Percentiles rank a stretch among this genome's conserved stretches.
Evolutionary conservation across 2,329 filamentous ascomycete genomes (phyloP).

Genomic region (Phialemoniopsis sp.): DNA sequence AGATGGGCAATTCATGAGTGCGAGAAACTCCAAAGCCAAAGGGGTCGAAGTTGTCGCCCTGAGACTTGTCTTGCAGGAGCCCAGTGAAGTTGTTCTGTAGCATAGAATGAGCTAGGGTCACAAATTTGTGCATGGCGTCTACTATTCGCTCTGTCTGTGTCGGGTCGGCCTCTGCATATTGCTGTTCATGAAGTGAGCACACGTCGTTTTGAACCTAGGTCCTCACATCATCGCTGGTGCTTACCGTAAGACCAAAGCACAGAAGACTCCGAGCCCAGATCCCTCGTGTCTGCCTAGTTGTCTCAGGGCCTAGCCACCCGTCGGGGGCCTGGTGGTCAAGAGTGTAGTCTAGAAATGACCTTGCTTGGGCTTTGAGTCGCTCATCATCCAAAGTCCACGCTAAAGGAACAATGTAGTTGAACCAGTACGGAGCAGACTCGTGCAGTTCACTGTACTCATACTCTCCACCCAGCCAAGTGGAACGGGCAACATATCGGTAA

Average conservation of each 20-base stretch:
- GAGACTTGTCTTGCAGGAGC: constrained; percentile 10
- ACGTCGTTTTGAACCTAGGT: neutral
- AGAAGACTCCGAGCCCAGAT: constrained; percentile 26
- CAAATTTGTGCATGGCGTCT: constrained; percentile 10
- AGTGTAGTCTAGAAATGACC: constrained; percentile 31
- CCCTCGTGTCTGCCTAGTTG: constrained; percentile 14
- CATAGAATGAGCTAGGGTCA: constrained; percentile 12
- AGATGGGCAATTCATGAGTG: constrained; percentile 14
- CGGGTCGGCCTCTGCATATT: constrained; percentile 24
- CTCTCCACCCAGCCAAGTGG: constrained; percentile 14
- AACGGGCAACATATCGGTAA: constrained; percentile 2
- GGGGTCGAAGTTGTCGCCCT: constrained; percentile 8
- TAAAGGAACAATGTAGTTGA: constrained; percentile 54
- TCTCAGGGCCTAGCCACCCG: constrained; percentile 47
- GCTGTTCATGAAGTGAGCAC: constrained; percentile 4
- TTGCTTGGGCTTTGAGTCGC: constrained; percentile 41
- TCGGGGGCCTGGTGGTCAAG: constrained; percentile 35
- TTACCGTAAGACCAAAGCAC: constrained; percentile 20
- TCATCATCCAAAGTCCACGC: constrained; percentile 45
- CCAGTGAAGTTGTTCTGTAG: constrained; percentile 12
- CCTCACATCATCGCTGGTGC: neutral
- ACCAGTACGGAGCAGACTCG: constrained; percentile 56
- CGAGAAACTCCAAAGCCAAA: constrained; percentile 13
- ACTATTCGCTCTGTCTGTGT: constrained; percentile 9
- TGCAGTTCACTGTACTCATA: constrained; percentile 51